phyloP scores from a whole-genome alignment of 2,329 filamentous ascomycete species.

The Trichoderma breve region DNA sequence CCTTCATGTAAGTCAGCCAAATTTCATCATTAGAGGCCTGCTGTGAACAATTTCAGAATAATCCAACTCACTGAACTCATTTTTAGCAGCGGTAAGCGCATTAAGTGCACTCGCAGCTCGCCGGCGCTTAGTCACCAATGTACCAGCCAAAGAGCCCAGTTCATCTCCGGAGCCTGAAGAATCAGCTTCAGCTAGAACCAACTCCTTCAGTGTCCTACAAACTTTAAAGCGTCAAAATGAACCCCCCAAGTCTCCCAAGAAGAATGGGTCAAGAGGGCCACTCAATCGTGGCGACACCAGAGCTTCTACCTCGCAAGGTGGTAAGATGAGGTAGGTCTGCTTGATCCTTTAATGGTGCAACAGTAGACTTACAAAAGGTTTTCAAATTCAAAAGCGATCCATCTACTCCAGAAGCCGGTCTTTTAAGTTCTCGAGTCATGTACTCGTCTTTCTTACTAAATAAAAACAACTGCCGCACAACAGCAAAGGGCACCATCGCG shows the following conservation, averaged over 20 bases:
- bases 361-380: background rate
- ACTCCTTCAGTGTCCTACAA: constrained; percentile 33
- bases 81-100: constrained; percentile 32
- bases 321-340: constrained; percentile 1
- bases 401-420: background rate
- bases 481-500: constrained; percentile 39
- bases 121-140: constrained; percentile 28
- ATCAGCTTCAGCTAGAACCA: constrained; percentile 25
- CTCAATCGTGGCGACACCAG: background rate
- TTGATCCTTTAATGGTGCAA: background rate
- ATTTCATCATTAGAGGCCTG: background rate
- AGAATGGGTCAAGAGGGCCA: background rate
- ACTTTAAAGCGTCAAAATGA: constrained; percentile 22
- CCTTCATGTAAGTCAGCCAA: constrained; percentile 31
- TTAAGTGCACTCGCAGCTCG: constrained; percentile 40
- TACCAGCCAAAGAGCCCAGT: constrained; percentile 20
- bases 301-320: background rate
- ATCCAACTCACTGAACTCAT: background rate
- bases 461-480: constrained; percentile 44
- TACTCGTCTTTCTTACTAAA: constrained; percentile 48
- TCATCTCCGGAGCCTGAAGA: constrained; percentile 25
- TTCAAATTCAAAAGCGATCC: background rate
- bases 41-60: background rate
- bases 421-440: constrained; percentile 26
- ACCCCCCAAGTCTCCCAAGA: constrained; percentile 24